These are phyloP conservation scores for Boehmeria nivea DNA, from an alignment of 306 rosid genomes.

Conservation along the genomic window DNA sequence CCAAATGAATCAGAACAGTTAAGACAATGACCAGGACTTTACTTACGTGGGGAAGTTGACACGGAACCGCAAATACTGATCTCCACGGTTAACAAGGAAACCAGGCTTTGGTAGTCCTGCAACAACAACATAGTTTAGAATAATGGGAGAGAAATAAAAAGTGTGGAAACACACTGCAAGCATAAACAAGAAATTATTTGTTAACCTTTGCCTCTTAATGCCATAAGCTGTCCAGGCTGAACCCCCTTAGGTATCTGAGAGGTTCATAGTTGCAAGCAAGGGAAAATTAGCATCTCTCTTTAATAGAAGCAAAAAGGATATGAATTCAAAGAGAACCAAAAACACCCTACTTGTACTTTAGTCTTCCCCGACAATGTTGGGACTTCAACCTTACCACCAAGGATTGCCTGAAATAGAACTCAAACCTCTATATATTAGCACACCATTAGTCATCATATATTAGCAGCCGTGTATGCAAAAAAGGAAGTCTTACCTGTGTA, in stretches of 20 bases:
- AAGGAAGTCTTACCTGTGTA: conserved; percentile 63
- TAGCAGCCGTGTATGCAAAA: background rate
- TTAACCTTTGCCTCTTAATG: conserved; percentile 80
- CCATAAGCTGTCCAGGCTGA: conserved; percentile 82
- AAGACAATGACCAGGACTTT: background rate
- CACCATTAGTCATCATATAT: background rate
- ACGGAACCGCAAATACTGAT: conserved; percentile 81
- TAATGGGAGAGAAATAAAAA: background rate
- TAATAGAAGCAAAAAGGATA: background rate
- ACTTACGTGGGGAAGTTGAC: conserved; percentile 71
- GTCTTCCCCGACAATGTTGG: conserved; percentile 78
- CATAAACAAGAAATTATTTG: conserved; percentile 16
- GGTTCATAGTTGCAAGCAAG: conserved; percentile 33
- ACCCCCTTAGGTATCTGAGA: conserved; percentile 86
- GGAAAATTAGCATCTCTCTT: conserved; percentile 8
- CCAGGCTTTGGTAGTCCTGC: conserved; percentile 73
- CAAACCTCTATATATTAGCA: conserved; percentile 14
- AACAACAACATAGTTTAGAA: conserved; percentile 10
- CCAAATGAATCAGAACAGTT: background rate
- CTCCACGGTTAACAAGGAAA: conserved; percentile 62
- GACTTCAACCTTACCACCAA: conserved; percentile 87
- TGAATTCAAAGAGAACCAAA: background rate
- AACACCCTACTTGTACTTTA: conserved; percentile 56
- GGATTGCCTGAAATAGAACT: conserved; percentile 68
- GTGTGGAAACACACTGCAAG: background rate